Evolutionary conservation across 2,329 filamentous ascomycete species (phyloP).

Genomic region (Paecilomyces variotii): DNA sequence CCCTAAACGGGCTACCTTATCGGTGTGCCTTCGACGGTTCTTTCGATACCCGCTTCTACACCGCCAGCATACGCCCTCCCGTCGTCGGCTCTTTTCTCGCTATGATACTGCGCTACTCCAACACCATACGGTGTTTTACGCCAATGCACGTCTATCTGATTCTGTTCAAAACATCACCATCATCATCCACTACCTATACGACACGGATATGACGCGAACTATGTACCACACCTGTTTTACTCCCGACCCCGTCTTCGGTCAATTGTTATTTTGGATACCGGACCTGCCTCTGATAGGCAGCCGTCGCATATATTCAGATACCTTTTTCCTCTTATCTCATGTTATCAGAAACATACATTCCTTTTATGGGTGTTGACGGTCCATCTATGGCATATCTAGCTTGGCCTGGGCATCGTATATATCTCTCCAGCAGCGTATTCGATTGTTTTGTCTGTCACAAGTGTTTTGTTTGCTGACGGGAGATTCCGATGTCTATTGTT

Average conservation of each 20-base stretch:
- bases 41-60: not conserved
- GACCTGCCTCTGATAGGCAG: not conserved
- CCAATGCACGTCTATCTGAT: not conserved
- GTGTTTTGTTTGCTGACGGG: not conserved
- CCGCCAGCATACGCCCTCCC: not conserved
- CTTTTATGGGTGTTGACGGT: not conserved
- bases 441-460: not conserved
- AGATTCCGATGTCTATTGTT: not conserved
- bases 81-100: not conserved
- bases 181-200: not conserved
- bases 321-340: not conserved
- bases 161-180: not conserved
- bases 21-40: not conserved
- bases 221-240: not conserved
- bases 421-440: not conserved
- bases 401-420: not conserved
- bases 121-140: not conserved
- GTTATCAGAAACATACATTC: not conserved
- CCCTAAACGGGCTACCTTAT: constrained; percentile 18
- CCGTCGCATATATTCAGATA: not conserved
- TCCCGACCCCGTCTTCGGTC: not conserved
- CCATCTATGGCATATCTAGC: not conserved
- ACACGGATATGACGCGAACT: not conserved
- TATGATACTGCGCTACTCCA: not conserved
- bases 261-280: not conserved